phyloP scores from a whole-genome alignment of 2,329 filamentous ascomycete species.

The Aureobasidium sp. region DNA sequence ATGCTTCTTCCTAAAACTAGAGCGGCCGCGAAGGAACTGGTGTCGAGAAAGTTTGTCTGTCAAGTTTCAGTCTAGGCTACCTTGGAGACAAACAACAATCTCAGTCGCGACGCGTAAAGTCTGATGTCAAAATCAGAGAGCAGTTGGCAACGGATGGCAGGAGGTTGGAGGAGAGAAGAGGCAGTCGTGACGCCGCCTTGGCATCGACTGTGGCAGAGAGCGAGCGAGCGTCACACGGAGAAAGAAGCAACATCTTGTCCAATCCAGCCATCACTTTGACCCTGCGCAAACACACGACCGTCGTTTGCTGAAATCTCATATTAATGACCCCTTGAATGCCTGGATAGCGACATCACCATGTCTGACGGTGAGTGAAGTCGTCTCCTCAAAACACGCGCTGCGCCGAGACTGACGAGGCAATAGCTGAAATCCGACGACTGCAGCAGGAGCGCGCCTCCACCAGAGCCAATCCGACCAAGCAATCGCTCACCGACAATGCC shows the following conservation, averaged over 20 bases:
- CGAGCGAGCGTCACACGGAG: constrained; percentile 5
- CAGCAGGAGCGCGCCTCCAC: constrained; percentile 90
- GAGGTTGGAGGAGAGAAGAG: background rate
- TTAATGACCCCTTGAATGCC: constrained; percentile 11
- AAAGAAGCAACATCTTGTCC: constrained; percentile 7
- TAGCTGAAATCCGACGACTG: constrained; percentile 46
- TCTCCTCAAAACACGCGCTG: background rate
- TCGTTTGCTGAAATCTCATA: constrained; percentile 1
- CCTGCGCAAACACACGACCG: background rate
- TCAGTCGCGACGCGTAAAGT: too few relatives aligned
- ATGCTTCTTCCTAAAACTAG: too few relatives aligned
- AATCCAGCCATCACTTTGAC: background rate
- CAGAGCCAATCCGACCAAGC: constrained; percentile 77
- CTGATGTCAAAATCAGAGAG: too few relatives aligned
- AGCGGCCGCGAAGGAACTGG: too few relatives aligned
- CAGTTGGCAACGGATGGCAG: background rate
- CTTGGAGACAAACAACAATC: too few relatives aligned
- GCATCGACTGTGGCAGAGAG: constrained; percentile 10
- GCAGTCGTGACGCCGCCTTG: background rate
- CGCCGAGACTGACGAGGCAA: constrained; percentile 9
- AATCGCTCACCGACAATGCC: constrained; percentile 81
- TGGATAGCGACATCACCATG: constrained; percentile 10
- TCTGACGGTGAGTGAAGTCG: constrained; percentile 11
- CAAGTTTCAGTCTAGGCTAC: too few relatives aligned
- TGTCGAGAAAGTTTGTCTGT: too few relatives aligned